Evolutionary conservation across 2,329 filamentous ascomycete species (phyloP), one percentile per base, ranked within the genome.

Genomic region (Biscogniauxia sp.): DNA sequence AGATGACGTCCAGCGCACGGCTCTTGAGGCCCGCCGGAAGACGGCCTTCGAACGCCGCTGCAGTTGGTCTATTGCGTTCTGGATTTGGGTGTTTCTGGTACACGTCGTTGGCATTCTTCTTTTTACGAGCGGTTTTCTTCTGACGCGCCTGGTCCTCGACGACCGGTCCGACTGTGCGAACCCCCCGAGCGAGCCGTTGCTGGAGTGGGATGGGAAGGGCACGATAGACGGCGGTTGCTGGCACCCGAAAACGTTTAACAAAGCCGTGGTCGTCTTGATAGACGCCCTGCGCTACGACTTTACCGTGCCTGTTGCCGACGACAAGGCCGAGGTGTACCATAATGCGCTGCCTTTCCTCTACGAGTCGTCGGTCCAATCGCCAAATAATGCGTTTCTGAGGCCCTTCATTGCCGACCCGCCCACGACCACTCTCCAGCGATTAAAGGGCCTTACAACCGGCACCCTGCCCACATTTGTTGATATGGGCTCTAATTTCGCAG

Each of bases 331-430:
- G 63, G 79, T 89, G 62, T 99, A 92, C 75, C 93, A 97, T 76
- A 90, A 99, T 73, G 90, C 93, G 5, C 84, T 99, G 37, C 91
- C 93, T 0, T 86, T 97, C 57, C 79, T 98, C 25, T 89, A 97
- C 78, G 91, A 97, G 70, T 93, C 89, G 11, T 90, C 94, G 0
- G 78, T 88, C 60, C 79, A 85, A 60, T 82, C 85, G 53, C 95
- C 95, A 0, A 80, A 88, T 59, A 92, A 96, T 75, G 93, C 95
- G 0, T 92, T 99, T 71, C 80, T 99, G 54, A 83, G 93, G 25
- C 95, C 95, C 0, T 99, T 99, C 76, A 97, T 99, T 71, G 95
- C 95, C 49, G 95, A 99, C 72, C 94, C 95, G 41, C 95, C 95
- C 6, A 99, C 95, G 3, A 90, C 93, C 5, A 99, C 95, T 6